Evolutionary conservation across 1,284 basidiomycete genomes (phyloP).

Genomic region (Fomitiporia mediterranea): DNA sequence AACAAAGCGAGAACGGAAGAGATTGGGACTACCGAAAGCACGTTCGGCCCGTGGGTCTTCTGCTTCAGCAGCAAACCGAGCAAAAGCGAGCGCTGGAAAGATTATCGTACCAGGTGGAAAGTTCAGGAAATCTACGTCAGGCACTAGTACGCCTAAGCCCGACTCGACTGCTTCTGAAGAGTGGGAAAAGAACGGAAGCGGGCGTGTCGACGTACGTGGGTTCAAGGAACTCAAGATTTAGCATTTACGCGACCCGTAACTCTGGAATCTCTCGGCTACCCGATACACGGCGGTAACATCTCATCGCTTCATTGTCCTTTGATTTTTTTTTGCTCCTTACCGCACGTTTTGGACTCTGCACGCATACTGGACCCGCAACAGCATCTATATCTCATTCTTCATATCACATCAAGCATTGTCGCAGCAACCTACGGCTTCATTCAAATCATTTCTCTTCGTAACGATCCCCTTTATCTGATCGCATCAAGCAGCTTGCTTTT

Average conservation of each 20-base stretch:
- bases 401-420: background rate
- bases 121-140: slow-evolving; percentile 32
- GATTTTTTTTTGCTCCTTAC: background rate
- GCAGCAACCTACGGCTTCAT: background rate
- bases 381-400: background rate
- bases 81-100: slow-evolving; percentile 39
- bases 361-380: background rate
- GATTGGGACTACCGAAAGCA: slow-evolving; percentile 56
- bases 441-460: background rate
- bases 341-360: background rate
- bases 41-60: slow-evolving; percentile 27
- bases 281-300: background rate
- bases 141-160: slow-evolving; percentile 26
- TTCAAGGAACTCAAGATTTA: slow-evolving; percentile 78
- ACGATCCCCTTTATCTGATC: background rate
- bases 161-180: slow-evolving; percentile 40
- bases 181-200: slow-evolving; percentile 70
- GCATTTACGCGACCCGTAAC: slow-evolving; percentile 10
- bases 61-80: slow-evolving; percentile 22
- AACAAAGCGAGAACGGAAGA: slow-evolving; percentile 64
- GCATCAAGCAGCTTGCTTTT: background rate
- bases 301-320: background rate
- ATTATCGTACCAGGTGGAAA: slow-evolving; percentile 57
- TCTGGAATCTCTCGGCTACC: background rate
- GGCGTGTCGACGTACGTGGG: slow-evolving; percentile 71